phyloP scores from a whole-genome alignment of 2,329 filamentous ascomycete species.

The Triangularia verruculosa region DNA sequence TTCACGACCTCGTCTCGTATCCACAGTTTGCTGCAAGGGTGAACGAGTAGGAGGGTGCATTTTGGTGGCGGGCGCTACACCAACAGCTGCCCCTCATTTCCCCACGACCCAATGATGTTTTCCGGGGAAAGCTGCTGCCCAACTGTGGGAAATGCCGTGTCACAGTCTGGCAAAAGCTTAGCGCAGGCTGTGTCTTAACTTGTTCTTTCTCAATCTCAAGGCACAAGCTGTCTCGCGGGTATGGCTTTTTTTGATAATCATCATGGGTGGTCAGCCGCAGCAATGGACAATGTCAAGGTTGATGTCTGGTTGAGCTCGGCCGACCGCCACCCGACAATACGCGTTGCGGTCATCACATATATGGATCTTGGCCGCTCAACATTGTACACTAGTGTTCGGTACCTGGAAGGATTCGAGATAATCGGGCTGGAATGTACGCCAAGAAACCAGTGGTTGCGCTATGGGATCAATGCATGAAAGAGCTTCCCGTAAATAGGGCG shows the following conservation, averaged over 20 bases:
- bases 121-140: neutral
- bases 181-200: neutral
- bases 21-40: neutral
- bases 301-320: neutral
- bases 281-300: neutral
- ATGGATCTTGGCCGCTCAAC: neutral
- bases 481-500: neutral
- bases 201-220: too few relatives aligned
- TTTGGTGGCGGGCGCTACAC: neutral
- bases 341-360: neutral
- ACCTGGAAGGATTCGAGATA: neutral
- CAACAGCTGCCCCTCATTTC: conserved; percentile 8
- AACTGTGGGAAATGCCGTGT: neutral
- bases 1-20: neutral
- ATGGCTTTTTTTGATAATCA: neutral
- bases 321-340: neutral
- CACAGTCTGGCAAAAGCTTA: neutral
- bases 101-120: conserved; percentile 1
- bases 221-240: too few relatives aligned
- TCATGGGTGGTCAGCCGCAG: neutral
- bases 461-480: neutral
- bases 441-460: neutral
- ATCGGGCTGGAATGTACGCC: conserved; percentile 2
- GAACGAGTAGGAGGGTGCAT: too few relatives aligned
- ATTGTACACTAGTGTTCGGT: neutral